These are phyloP conservation scores for Pueraria montana DNA, from an alignment of 306 rosid genomes.

Conservation along the genomic window DNA sequence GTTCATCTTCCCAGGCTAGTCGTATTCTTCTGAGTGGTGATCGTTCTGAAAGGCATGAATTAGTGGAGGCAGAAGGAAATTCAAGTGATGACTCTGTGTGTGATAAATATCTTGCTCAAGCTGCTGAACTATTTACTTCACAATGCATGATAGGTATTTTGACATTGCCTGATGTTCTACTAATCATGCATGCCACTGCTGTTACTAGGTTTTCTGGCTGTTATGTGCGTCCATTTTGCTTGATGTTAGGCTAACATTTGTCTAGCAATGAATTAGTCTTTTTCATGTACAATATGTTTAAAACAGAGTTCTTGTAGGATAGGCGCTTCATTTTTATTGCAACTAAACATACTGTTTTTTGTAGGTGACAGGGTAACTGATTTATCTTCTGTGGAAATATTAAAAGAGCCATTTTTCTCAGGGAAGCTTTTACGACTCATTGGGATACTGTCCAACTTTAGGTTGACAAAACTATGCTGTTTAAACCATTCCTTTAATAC, in stretches of 20 bases:
- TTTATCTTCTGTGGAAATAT: conserved; percentile 60
- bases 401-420: conserved; percentile 86
- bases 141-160: conserved; percentile 67
- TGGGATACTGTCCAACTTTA: conserved; percentile 78
- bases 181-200: conserved; percentile 19
- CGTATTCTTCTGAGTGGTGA: conserved; percentile 72
- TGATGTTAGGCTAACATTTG: conserved; percentile 35
- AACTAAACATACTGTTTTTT: conserved; percentile 42
- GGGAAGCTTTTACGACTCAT: conserved; percentile 78
- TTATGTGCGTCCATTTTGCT: conserved; percentile 13
- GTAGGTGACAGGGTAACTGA: conserved; percentile 64
- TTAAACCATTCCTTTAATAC: conserved; percentile 30
- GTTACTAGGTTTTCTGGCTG: conserved; percentile 27
- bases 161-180: conserved; percentile 33
- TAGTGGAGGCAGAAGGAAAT: conserved; percentile 76
- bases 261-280: conserved; percentile 20
- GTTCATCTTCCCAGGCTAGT: conserved; percentile 68
- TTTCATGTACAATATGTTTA: conserved; percentile 17
- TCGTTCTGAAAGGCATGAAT: conserved; percentile 72
- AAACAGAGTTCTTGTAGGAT: conserved; percentile 37
- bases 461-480: conserved; percentile 59
- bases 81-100: conserved; percentile 63
- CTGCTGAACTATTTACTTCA: conserved; percentile 62
- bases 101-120: conserved; percentile 74
- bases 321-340: conserved; percentile 32